A percentile compares a stretch with the other conserved stretches of the same genome.
phyloP scores from a whole-genome alignment of 441 rosid genomes.

The Syzygium malaccense region DNA sequence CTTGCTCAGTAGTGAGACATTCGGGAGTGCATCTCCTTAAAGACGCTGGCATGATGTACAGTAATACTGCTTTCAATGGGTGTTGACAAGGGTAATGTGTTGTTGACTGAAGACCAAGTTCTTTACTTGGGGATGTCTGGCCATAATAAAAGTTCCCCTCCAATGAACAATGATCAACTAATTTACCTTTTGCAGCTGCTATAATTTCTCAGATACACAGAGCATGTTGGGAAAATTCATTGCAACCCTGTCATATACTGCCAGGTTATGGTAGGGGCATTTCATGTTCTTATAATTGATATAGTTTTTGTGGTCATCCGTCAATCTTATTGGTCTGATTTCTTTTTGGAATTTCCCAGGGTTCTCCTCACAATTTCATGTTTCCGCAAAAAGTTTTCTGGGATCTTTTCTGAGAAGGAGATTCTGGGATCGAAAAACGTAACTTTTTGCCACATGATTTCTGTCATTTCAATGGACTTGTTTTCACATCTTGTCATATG shows the following conservation, averaged over 20 bases:
- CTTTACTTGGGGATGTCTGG: background rate
- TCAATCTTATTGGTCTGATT: conserved; percentile 3
- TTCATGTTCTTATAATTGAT: background rate
- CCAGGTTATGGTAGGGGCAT: conserved; percentile 64
- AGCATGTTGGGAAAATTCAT: conserved; percentile 60
- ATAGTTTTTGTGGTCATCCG: background rate
- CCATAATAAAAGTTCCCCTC: background rate
- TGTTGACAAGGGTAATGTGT: background rate
- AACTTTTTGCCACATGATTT: conserved; percentile 16
- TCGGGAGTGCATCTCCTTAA: background rate
- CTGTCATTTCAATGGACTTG: background rate
- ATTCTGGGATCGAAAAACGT: conserved; percentile 67
- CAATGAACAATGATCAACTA: background rate
- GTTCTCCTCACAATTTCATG: conserved; percentile 58
- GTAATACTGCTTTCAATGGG: background rate
- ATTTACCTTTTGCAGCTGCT: conserved; percentile 50
- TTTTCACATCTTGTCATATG: conserved; percentile 2
- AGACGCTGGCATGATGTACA: background rate
- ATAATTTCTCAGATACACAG: conserved; percentile 28
- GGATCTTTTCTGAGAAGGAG: conserved; percentile 48
- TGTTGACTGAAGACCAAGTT: background rate
- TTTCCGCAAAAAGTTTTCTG: conserved; percentile 59
- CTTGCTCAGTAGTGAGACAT: background rate
- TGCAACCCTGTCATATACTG: conserved; percentile 61
- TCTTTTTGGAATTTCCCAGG: conserved; percentile 43